Evolutionary conservation across 257 asterid genomes (phyloP).

Genomic region (Scutellaria minor): DNA sequence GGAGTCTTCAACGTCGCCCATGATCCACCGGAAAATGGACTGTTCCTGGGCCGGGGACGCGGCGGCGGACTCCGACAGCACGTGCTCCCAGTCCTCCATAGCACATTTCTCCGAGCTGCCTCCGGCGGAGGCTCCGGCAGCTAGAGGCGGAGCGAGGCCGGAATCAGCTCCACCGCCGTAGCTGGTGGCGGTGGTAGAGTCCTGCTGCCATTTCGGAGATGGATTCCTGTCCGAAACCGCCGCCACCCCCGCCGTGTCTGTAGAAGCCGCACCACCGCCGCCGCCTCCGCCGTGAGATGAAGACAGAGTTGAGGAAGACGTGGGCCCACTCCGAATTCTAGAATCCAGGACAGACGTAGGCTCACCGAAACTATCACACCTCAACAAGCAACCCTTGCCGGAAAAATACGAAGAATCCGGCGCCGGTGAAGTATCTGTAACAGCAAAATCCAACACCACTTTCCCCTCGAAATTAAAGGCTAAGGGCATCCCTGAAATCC

Average conservation of each 20-base stretch:
- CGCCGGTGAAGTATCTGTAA: slow-evolving; percentile 10
- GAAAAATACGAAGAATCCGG: neutral
- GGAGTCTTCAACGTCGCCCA: slow-evolving; percentile 87
- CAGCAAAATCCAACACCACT: slow-evolving; percentile 35
- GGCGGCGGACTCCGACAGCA: slow-evolving; percentile 64
- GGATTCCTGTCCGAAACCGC: slow-evolving; percentile 67
- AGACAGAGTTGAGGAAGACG: slow-evolving; percentile 83
- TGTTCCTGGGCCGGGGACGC: slow-evolving; percentile 73
- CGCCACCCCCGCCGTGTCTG: slow-evolving; percentile 74
- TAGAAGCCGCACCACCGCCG: slow-evolving; percentile 55
- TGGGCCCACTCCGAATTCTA: slow-evolving; percentile 59
- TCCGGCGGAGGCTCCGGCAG: slow-evolving; percentile 40
- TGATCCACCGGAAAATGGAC: slow-evolving; percentile 71
- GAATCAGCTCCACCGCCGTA: slow-evolving; percentile 65
- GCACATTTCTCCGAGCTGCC: slow-evolving; percentile 54
- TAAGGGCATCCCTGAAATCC: slow-evolving; percentile 65
- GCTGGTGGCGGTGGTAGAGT: slow-evolving; percentile 71
- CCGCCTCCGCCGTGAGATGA: slow-evolving; percentile 61
- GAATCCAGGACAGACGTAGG: slow-evolving; percentile 87
- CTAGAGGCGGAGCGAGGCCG: slow-evolving; percentile 51
- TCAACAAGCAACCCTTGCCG: slow-evolving; percentile 37
- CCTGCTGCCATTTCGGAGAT: slow-evolving; percentile 75
- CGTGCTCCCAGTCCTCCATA: slow-evolving; percentile 89
- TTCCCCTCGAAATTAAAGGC: slow-evolving; percentile 82
- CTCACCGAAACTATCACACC: slow-evolving; percentile 43